Evolutionary conservation across 2,329 filamentous ascomycete species (phyloP).

Genomic region (Clonostachys chloroleuca): DNA sequence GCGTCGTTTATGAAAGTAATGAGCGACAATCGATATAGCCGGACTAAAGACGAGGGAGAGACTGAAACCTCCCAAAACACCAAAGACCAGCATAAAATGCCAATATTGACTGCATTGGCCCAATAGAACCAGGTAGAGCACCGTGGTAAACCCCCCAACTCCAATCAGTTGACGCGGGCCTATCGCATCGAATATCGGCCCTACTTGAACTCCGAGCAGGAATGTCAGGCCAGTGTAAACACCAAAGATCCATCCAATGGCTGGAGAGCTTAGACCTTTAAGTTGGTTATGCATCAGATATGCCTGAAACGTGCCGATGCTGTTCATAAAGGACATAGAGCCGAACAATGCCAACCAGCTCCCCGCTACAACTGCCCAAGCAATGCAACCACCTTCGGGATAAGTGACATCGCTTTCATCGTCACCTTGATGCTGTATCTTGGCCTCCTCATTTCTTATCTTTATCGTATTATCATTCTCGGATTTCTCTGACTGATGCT

Average conservation of each 20-base stretch:
- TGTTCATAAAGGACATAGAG: conserved; percentile 5
- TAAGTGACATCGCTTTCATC: background rate
- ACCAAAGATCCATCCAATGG: conserved; percentile 6
- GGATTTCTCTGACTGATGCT: too few relatives aligned
- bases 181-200: conserved; percentile 4
- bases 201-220: conserved; percentile 1
- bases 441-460: too few relatives aligned
- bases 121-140: conserved; percentile 1
- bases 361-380: conserved; percentile 3
- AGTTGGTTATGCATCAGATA: conserved; percentile 3
- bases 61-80: conserved; percentile 4
- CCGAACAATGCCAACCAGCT: conserved; percentile 4
- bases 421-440: background rate
- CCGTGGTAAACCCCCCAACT: background rate
- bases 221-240: conserved; percentile 3
- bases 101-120: conserved; percentile 1
- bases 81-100: conserved; percentile 3
- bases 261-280: background rate
- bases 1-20: conserved; percentile 49
- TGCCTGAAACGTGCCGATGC: conserved; percentile 3
- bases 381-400: conserved; percentile 4
- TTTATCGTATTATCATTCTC: too few relatives aligned
- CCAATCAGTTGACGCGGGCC: background rate
- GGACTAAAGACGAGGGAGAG: background rate
- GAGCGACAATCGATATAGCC: conserved; percentile 31